Evolutionary conservation across 129 eudicot genomes (phyloP).

Genomic region (Escallonia rubra): DNA sequence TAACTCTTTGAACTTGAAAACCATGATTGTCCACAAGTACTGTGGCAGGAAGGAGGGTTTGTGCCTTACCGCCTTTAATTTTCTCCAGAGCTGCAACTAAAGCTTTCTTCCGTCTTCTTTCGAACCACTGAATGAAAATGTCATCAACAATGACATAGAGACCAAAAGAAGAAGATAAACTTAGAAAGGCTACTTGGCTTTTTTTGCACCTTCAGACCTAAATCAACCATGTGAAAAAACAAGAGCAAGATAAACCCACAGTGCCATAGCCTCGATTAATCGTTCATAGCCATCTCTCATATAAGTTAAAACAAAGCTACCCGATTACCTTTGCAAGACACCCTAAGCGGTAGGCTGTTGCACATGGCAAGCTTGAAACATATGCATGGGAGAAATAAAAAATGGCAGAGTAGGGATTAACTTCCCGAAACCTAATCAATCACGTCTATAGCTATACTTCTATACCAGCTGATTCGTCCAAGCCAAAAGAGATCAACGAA

Average conservation of each 20-base stretch:
- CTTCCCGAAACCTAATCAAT: too few relatives aligned
- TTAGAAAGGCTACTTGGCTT: background rate
- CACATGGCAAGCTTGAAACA: background rate
- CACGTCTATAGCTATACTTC: too few relatives aligned
- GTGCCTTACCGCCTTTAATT: constrained; percentile 66
- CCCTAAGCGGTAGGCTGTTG: background rate
- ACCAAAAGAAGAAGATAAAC: constrained; percentile 1
- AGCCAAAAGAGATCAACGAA: too few relatives aligned
- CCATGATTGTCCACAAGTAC: background rate
- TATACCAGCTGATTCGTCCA: too few relatives aligned
- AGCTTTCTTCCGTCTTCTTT: constrained; percentile 53
- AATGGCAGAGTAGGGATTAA: too few relatives aligned
- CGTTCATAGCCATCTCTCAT: background rate
- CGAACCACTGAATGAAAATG: constrained; percentile 34
- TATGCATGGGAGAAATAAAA: background rate
- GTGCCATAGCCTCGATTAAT: background rate
- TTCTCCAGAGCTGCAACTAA: constrained; percentile 81
- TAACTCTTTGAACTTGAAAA: background rate
- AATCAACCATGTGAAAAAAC: background rate
- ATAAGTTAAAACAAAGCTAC: too few relatives aligned
- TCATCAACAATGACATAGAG: constrained; percentile 11
- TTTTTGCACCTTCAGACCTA: background rate
- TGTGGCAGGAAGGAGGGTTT: background rate
- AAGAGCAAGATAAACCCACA: constrained; percentile 1
- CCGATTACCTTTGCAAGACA: background rate